Evolutionary conservation across 768 basidiomycete species (phyloP).

Genomic region (Russula sp.): DNA sequence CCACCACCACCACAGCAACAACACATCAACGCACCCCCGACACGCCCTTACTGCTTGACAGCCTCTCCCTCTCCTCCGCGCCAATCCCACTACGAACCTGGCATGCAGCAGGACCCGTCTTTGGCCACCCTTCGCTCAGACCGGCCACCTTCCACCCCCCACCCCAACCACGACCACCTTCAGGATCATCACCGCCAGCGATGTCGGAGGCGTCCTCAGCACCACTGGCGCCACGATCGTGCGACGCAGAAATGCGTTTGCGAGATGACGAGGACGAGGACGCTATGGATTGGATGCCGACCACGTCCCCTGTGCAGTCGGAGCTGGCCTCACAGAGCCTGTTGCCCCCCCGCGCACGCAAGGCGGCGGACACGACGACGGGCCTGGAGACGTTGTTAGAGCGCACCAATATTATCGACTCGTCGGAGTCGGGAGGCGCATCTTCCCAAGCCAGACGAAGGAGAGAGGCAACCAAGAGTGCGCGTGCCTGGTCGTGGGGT

Average conservation of each 20-base stretch:
- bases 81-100: slow-evolving; percentile 39
- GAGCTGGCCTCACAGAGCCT: background rate
- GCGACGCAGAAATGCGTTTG: slow-evolving; percentile 26
- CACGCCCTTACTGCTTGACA: slow-evolving; percentile 46
- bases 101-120: slow-evolving; percentile 41
- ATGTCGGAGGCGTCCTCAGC: background rate
- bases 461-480: background rate
- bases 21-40: slow-evolving; percentile 29
- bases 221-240: slow-evolving; percentile 11
- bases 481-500: slow-evolving; percentile 6
- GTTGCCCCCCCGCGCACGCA: background rate
- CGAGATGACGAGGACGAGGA: slow-evolving; percentile 27
- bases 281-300: slow-evolving; percentile 68
- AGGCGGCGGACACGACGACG: slow-evolving; percentile 7
- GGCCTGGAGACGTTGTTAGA: slow-evolving; percentile 19
- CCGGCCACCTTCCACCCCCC: slow-evolving; percentile 26
- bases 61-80: slow-evolving; percentile 53
- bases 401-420: slow-evolving; percentile 17
- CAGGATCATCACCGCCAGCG: background rate
- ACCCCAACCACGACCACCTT: slow-evolving; percentile 1
- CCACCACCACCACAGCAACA: slow-evolving; percentile 10
- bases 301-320: slow-evolving; percentile 20
- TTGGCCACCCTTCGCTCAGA: slow-evolving; percentile 60
- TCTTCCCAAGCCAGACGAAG: background rate
- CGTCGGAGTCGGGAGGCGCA: background rate